Evolutionary conservation across 129 eudicot species (phyloP).

Genomic region (Smallanthus sonchifolius): DNA sequence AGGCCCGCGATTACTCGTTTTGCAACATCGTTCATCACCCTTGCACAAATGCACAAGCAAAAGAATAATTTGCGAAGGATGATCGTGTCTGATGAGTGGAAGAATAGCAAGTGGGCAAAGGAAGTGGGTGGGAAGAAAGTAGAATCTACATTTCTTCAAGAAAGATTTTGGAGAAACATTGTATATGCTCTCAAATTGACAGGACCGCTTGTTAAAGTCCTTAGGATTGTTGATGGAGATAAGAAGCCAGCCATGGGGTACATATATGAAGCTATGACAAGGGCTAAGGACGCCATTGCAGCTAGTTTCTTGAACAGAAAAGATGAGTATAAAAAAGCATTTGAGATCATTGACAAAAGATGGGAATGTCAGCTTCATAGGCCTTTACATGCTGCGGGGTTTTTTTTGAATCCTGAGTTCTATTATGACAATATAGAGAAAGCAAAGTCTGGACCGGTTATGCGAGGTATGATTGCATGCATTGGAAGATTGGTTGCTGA

Average conservation of each 20-base stretch:
- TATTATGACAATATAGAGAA: neutral
- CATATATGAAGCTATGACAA: neutral
- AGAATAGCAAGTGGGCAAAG: neutral
- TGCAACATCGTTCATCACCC: constrained; percentile 22
- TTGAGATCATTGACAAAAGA: neutral
- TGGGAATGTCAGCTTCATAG: neutral
- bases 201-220: neutral
- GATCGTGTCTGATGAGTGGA: neutral
- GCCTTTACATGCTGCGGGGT: neutral
- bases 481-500: neutral
- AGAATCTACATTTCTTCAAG: neutral
- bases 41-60: neutral
- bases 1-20: constrained; percentile 13
- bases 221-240: neutral
- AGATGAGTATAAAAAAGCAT: neutral
- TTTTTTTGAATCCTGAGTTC: neutral
- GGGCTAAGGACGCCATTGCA: neutral
- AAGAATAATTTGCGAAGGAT: neutral
- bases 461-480: neutral
- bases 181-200: neutral
- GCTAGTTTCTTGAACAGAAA: neutral
- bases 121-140: neutral
- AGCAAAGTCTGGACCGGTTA: neutral
- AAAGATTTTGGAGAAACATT: neutral
- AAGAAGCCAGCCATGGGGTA: neutral